Percentiles rank a stretch among this genome's conserved stretches.
These are phyloP conservation scores for Periconia macrospinosa DNA, from an alignment of 2,329 filamentous ascomycete genomes.

Conservation along the genomic window DNA sequence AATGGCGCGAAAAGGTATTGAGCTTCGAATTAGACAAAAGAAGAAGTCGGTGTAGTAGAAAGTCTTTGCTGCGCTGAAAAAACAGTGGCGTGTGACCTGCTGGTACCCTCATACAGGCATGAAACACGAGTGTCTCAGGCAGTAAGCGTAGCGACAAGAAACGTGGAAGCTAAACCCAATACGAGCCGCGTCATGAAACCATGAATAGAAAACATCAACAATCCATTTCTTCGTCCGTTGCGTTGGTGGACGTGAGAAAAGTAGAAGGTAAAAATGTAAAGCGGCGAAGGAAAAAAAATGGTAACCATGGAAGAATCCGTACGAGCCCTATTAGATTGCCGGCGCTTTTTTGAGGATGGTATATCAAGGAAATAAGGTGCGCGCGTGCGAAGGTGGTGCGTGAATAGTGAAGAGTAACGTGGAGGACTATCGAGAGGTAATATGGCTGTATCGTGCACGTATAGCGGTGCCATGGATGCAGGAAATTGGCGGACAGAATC, in stretches of 20 bases:
- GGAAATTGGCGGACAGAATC: slow-evolving; percentile 1
- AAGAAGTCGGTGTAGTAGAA: neutral
- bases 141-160: slow-evolving; percentile 2
- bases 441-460: slow-evolving; percentile 11
- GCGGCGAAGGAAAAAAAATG: slow-evolving; percentile 2
- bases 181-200: slow-evolving; percentile 9
- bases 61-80: neutral
- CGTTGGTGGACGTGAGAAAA: slow-evolving; percentile 2
- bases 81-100: slow-evolving; percentile 5
- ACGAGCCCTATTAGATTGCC: slow-evolving; percentile 24
- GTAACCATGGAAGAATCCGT: slow-evolving; percentile 12
- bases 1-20: slow-evolving; percentile 6
- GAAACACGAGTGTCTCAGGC: slow-evolving; percentile 12
- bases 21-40: slow-evolving; percentile 5
- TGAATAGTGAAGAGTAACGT: slow-evolving; percentile 15
- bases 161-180: slow-evolving; percentile 5
- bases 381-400: slow-evolving; percentile 15
- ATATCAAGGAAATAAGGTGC: slow-evolving; percentile 20
- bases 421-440: slow-evolving; percentile 4
- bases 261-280: slow-evolving; percentile 6
- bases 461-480: slow-evolving; percentile 5
- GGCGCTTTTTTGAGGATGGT: slow-evolving; percentile 19
- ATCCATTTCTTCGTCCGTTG: slow-evolving; percentile 7
- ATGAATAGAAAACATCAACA: slow-evolving; percentile 9
- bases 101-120: slow-evolving; percentile 5